phyloP scores from a whole-genome alignment of 768 basidiomycete genomes.

The Hortiboletus campestris region DNA sequence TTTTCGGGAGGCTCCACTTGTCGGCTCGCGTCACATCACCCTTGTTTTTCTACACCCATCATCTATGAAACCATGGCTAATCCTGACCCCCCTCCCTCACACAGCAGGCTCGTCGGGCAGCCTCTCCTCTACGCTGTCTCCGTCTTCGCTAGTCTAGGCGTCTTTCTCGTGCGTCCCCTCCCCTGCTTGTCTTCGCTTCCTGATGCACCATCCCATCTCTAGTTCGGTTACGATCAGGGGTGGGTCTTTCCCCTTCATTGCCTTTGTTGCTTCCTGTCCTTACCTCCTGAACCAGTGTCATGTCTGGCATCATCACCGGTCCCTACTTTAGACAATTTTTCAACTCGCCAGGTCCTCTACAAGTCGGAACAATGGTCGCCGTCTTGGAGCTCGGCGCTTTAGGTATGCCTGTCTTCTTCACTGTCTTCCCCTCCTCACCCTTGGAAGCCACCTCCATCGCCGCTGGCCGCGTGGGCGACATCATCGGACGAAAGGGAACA shows the following conservation, averaged over 20 bases:
- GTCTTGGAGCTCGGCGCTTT: constrained; percentile 91
- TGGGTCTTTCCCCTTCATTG: constrained; percentile 27
- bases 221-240: constrained; percentile 92
- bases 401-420: constrained; percentile 44
- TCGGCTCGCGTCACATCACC: constrained; percentile 10
- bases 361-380: constrained; percentile 95
- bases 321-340: constrained; percentile 83
- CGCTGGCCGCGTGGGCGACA: constrained; percentile 86
- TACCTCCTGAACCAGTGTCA: constrained; percentile 51
- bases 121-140: constrained; percentile 78
- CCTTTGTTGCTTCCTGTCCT: not conserved
- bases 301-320: constrained; percentile 90
- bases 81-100: constrained; percentile 27
- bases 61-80: constrained; percentile 55
- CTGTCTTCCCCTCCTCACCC: not conserved
- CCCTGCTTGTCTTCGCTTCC: not conserved
- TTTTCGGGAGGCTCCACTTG: no score
- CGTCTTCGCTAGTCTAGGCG: constrained; percentile 78
- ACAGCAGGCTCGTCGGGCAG: constrained; percentile 68
- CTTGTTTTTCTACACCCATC: constrained; percentile 17
- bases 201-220: constrained; percentile 2
- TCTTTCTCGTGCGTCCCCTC: constrained; percentile 65
- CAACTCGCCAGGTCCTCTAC: constrained; percentile 66
- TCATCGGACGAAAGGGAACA: constrained; percentile 81
- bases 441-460: constrained; percentile 78